Percentiles rank a stretch among this genome's conserved stretches.
phyloP scores from a whole-genome alignment of 2,329 filamentous ascomycete genomes.

The Cladosporium cucumerinum region DNA sequence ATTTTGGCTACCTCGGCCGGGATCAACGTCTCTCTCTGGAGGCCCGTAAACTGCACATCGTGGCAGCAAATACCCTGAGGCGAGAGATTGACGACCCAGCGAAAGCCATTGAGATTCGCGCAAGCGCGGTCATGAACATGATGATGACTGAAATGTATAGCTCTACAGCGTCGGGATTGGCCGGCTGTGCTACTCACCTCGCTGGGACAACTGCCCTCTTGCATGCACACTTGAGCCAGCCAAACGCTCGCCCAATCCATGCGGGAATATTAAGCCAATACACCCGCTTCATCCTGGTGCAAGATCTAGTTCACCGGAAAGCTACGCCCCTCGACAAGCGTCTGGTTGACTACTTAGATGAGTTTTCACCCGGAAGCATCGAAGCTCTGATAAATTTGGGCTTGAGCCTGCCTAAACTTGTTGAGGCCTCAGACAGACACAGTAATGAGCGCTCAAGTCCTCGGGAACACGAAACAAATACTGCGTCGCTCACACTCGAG shows the following conservation, averaged over 20 bases:
- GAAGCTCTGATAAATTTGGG: background rate
- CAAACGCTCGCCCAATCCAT: background rate
- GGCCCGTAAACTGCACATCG: background rate
- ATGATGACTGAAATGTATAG: constrained; percentile 1
- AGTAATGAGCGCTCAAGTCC: background rate
- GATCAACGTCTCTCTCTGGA: background rate
- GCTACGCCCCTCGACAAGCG: background rate
- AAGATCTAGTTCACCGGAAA: background rate
- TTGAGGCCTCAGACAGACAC: background rate
- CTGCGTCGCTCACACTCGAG: background rate
- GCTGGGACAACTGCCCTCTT: background rate
- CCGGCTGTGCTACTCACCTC: background rate
- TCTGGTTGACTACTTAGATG: background rate
- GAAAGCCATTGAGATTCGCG: background rate
- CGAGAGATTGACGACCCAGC: background rate
- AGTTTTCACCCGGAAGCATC: background rate
- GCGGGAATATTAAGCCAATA: background rate
- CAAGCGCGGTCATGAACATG: background rate
- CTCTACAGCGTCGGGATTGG: background rate
- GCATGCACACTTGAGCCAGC: background rate
- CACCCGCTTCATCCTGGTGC: background rate
- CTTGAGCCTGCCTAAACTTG: background rate
- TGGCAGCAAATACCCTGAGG: background rate
- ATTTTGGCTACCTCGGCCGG: background rate
- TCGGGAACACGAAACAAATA: too few species aligned